Base-by-base conservation (phyloP, 148 eudicot genomes). In the Heliosperma pusillum region DNA sequence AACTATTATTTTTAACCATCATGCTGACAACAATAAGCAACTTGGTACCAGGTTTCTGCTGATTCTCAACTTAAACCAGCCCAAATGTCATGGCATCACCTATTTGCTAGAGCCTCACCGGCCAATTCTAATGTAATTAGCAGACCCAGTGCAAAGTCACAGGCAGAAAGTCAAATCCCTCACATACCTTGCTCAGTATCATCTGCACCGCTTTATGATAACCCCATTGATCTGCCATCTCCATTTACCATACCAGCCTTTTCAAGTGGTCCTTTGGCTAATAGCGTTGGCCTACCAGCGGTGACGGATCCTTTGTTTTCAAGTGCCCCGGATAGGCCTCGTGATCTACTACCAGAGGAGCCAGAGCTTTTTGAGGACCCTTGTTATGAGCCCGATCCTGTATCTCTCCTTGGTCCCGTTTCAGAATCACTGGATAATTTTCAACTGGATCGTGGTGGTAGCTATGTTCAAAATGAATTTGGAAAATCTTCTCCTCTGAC, bases 301-400 rank as follows among this genome's bases (percentile, higher is more conserved):
- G 85, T 86, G 70, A 83, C 85, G 78, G 88, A 88, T 79, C 79
- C 87, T 27, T 78, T 82, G 66, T 85, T 89, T 82, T 88, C 85
- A 74, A 84, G 80, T 62, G 77, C 78, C 74, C 84, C 84, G 56
- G 88, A 87, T 65, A 61, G 66, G 64, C 80, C 84, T 71, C 81
- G 75, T 79, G 90, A 91, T 70, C 65, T 81, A 74, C 85, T 92
- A 72, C 88, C 90, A 3, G 97, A 95, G 80, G 99, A 90, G 73
- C 86, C 88, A 4, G 99, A 95, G 78, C 87, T 88, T 74, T 95
- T 95, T 83, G 99, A 92, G 93, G 99, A 95, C 75, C 97, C 99
- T 17, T 90, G 96, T 78, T 95, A 95, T 87, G 88, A 86, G 83
- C 99, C 97, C 22, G 94, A 95, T 76, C 97, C 99, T 16, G 88